Evolutionary conservation across 306 rosid species (phyloP).

Genomic region (Cercis canadensis): DNA sequence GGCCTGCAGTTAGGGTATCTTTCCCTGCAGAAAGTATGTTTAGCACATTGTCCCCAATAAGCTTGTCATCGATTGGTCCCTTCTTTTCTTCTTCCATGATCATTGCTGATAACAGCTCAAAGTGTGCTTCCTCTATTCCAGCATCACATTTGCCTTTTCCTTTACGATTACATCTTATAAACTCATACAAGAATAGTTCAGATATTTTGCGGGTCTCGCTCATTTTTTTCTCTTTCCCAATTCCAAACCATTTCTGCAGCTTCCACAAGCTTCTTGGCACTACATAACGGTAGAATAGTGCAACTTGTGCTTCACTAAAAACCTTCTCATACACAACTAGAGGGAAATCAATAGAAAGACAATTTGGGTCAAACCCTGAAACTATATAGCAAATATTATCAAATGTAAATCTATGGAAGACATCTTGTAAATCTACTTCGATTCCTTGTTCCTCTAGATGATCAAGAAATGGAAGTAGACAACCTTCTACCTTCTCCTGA

Average conservation of each 20-base stretch:
- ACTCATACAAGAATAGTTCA: slow-evolving; percentile 12
- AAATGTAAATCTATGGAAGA: slow-evolving; percentile 37
- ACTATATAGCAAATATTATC: slow-evolving; percentile 31
- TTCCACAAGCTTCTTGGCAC: slow-evolving; percentile 38
- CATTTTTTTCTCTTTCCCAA: slow-evolving; percentile 34
- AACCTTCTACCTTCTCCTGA: not conserved
- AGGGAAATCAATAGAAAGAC: slow-evolving; percentile 28
- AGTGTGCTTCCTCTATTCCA: not conserved
- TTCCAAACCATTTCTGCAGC: slow-evolving; percentile 26
- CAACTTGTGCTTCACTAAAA: slow-evolving; percentile 20
- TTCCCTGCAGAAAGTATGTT: slow-evolving; percentile 32
- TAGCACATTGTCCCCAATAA: slow-evolving; percentile 33
- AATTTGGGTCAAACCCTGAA: slow-evolving; percentile 34
- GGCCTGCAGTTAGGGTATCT: slow-evolving; percentile 33
- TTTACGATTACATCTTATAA: slow-evolving; percentile 10
- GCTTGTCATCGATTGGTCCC: slow-evolving; percentile 4
- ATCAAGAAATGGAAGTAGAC: slow-evolving; percentile 22
- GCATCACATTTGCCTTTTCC: not conserved
- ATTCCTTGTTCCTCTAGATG: not conserved
- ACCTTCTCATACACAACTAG: slow-evolving; percentile 14
- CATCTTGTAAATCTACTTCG: slow-evolving; percentile 32
- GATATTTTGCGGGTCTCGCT: slow-evolving; percentile 21
- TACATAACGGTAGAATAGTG: slow-evolving; percentile 21
- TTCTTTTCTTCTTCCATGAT: not conserved
- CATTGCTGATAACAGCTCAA: slow-evolving; percentile 38